Base-by-base conservation (phyloP, 306 rosid genomes). In the Fragaria nilgerrensis region DNA sequence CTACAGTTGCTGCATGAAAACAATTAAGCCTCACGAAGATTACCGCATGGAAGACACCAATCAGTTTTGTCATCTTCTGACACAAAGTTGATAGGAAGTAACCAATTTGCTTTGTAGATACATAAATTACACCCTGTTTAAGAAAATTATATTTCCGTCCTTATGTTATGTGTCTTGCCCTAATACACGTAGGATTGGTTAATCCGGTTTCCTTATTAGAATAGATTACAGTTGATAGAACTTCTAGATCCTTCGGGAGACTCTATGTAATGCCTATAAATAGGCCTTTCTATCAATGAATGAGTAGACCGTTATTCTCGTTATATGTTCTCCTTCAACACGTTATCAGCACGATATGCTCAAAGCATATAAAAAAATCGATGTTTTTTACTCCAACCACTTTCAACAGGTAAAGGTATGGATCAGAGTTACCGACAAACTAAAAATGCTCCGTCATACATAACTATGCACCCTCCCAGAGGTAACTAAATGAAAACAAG, bases 91-190 rank as follows among this genome's bases (percentile, higher is more conserved):
- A 88, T 71, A 80, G 56, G 5, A 20, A 9, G 65, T 71, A 11
- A 43, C 85, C 83, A 82, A 75, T 67, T 78, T 81, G 88, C 93
- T 89, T 89, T 89, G 70, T 86, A 86, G 88, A 89, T 79, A 84
- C 88, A 47, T 15, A 71, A 44, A 27, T 27, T 37, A 37, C 5
- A 32, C 7, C 32, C 20, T n/a, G n/a, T n/a, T n/a, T n/a, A n/a
- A n/a, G n/a, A n/a, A n/a, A n/a, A n/a, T n/a, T n/a, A n/a, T n/a
- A n/a, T n/a, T n/a, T n/a, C n/a, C n/a, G n/a, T n/a, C n/a, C n/a
- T n/a, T n/a, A n/a, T n/a, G n/a, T n/a, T n/a, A n/a, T n/a, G n/a
- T n/a, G n/a, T n/a, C n/a, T n/a, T n/a, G n/a, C n/a, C n/a, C n/a
- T n/a, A n/a, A n/a, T n/a, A n/a, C n/a, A n/a, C n/a, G n/a, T n/a